Percentiles rank a stretch among this genome's conserved stretches.
phyloP scores from a whole-genome alignment of 1,284 basidiomycete genomes.

The Naganishia albida region DNA sequence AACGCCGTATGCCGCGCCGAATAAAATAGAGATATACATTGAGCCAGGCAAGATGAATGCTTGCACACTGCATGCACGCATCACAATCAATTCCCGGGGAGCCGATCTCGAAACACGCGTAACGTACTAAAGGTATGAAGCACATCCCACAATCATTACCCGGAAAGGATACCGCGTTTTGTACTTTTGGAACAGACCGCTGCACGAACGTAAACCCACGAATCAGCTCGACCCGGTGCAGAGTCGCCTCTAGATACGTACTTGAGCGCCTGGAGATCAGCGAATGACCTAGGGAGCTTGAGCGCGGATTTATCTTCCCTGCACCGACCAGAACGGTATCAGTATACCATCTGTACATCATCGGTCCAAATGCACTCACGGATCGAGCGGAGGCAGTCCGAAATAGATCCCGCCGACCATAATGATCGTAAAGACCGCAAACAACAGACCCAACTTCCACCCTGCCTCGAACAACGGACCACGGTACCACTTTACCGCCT shows the following conservation, averaged over 20 bases:
- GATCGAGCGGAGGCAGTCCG: conserved; percentile 73
- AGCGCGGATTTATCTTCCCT: conserved; percentile 73
- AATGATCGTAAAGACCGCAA: conserved; percentile 66
- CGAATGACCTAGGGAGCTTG: conserved; percentile 78
- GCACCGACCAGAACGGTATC: conserved; percentile 13
- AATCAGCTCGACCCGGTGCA: not conserved
- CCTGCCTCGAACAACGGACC: conserved; percentile 72
- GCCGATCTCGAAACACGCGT: too few species aligned
- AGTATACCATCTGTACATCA: not conserved
- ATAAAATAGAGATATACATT: conserved; percentile 97
- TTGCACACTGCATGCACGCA: conserved; percentile 68
- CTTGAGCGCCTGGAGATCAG: conserved; percentile 77
- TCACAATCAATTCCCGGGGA: too few species aligned
- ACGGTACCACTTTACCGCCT: conserved; percentile 42
- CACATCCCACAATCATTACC: conserved; percentile 77
- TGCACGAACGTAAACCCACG: conserved; percentile 28
- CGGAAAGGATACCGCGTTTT: conserved; percentile 77
- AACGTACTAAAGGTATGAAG: conserved; percentile 86
- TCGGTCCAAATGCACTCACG: conserved; percentile 58
- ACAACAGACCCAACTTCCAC: conserved; percentile 77
- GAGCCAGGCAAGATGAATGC: conserved; percentile 95
- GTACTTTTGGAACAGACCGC: conserved; percentile 78
- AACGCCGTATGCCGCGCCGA: conserved; percentile 95
- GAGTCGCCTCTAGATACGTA: conserved; percentile 38
- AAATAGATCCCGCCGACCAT: conserved; percentile 75